A percentile compares a stretch with the other conserved stretches of the same genome.
These are phyloP conservation scores for Cynara cardunculus DNA, from an alignment of 129 eudicot species.

Conservation along the genomic window DNA sequence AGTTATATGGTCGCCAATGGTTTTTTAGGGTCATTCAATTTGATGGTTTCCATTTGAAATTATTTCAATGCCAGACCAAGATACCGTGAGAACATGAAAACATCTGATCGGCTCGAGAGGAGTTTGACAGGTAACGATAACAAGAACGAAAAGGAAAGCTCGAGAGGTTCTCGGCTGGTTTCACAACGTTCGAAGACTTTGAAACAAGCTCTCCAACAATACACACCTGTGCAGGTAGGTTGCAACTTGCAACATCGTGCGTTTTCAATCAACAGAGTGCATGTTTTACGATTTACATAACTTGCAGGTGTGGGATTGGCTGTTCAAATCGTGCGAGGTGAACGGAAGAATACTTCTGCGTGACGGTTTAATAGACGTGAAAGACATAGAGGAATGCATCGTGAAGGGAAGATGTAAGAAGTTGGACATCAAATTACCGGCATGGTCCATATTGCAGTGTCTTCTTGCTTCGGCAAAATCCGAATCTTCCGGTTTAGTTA, in stretches of 20 bases:
- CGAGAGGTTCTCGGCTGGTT: conserved; percentile 45
- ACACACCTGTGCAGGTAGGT: conserved; percentile 65
- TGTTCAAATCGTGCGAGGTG: conserved; percentile 82
- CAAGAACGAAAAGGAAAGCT: conserved; percentile 48
- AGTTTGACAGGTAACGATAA: conserved; percentile 37
- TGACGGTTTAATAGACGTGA: conserved; percentile 68
- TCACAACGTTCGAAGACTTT: conserved; percentile 76
- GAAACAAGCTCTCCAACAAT: conserved; percentile 64
- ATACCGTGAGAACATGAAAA: conserved; percentile 51
- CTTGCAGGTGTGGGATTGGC: conserved; percentile 84
- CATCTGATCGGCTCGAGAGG: conserved; percentile 38
- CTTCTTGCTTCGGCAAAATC: conserved; percentile 82
- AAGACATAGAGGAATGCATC: conserved; percentile 74
- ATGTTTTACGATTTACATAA: not conserved
- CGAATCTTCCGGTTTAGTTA: conserved; percentile 65
- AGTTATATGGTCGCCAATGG: not conserved
- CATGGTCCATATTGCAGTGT: conserved; percentile 82
- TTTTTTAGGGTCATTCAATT: not conserved
- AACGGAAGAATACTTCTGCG: conserved; percentile 72
- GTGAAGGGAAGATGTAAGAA: conserved; percentile 73
- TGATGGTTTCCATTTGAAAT: not conserved
- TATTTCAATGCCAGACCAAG: conserved; percentile 61
- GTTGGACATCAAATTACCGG: conserved; percentile 65
- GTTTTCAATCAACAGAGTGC: not conserved
- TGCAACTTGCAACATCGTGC: not conserved